Evolutionary conservation across 345 rosid genomes (phyloP).

Genomic region (Salix caprea): DNA sequence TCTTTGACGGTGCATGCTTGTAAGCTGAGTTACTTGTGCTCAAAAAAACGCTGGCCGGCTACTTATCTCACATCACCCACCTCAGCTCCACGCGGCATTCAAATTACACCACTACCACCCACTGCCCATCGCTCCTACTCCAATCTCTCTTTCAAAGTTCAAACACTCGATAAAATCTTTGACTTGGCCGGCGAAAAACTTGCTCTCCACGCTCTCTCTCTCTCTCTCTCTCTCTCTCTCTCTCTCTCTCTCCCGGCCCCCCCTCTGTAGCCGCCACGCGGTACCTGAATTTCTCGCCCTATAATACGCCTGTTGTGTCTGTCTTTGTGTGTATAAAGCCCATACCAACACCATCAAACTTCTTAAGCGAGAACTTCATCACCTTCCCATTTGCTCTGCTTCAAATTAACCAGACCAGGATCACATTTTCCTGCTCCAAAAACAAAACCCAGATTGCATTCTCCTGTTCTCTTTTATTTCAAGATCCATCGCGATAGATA

Average conservation of each 20-base stretch:
- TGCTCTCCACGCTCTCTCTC: too few relatives aligned
- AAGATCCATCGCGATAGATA: neutral
- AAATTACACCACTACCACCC: neutral
- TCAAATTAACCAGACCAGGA: conserved; percentile 6
- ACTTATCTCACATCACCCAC: conserved; percentile 24
- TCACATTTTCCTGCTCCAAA: neutral
- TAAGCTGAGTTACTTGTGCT: neutral
- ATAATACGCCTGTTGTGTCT: neutral
- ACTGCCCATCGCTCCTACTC: neutral
- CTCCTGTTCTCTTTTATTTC: neutral
- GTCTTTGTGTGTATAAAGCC: neutral
- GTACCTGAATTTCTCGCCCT: neutral
- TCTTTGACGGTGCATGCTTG: conserved; percentile 5
- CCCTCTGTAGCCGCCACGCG: conserved; percentile 3
- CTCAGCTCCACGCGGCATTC: conserved; percentile 35
- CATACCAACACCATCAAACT: neutral
- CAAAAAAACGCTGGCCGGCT: conserved; percentile 41
- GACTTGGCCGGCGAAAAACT: too few relatives aligned
- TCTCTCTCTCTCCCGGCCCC: neutral
- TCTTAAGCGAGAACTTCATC: neutral
- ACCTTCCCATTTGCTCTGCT: neutral
- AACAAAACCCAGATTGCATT: conserved; percentile 8
- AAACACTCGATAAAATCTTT: too few relatives aligned
- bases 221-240: too few relatives aligned
- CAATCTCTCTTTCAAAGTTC: neutral